A percentile compares a stretch with the other conserved stretches of the same genome.
phyloP scores from a whole-genome alignment of 108 stramenopile genomes.

The Skeletonema tropicum region DNA sequence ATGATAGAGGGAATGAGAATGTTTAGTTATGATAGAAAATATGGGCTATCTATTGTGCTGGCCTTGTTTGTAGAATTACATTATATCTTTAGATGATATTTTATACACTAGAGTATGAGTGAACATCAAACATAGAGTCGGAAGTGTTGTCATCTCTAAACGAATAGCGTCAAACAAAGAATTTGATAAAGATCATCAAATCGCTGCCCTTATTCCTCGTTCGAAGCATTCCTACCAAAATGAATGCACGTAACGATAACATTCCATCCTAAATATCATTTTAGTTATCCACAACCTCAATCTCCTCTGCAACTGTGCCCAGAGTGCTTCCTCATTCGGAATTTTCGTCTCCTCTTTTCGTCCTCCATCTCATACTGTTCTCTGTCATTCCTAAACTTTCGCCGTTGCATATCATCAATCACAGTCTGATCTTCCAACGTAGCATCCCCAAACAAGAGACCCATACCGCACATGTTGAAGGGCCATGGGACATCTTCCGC shows the following conservation, averaged over 20 bases:
- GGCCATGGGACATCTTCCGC: constrained; percentile 57
- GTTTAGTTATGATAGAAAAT: not conserved
- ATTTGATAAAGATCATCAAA: too few relatives aligned
- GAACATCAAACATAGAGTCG: not conserved
- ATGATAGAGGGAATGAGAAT: not conserved
- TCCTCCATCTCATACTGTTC: constrained; percentile 45
- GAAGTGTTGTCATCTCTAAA: not conserved
- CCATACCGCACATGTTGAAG: constrained; percentile 66
- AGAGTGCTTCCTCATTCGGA: constrained; percentile 51
- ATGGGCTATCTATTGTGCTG: not conserved
- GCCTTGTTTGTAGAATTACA: not conserved
- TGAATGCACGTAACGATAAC: too few relatives aligned
- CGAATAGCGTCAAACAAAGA: not conserved
- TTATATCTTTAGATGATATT: not conserved
- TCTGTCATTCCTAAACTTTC: constrained; percentile 50
- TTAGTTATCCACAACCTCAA: constrained; percentile 53
- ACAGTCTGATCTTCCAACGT: constrained; percentile 62
- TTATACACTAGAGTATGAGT: not conserved
- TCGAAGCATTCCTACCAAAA: too few relatives aligned
- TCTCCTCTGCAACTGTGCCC: constrained; percentile 50
- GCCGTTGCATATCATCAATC: constrained; percentile 49
- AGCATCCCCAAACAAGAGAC: constrained; percentile 67
- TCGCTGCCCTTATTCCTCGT: too few relatives aligned
- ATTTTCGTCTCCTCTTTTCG: constrained; percentile 53
- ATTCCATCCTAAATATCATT: not conserved